Conservation (phyloP, 176 grass and related monocot genomes). For the Oryza punctata region DNA sequence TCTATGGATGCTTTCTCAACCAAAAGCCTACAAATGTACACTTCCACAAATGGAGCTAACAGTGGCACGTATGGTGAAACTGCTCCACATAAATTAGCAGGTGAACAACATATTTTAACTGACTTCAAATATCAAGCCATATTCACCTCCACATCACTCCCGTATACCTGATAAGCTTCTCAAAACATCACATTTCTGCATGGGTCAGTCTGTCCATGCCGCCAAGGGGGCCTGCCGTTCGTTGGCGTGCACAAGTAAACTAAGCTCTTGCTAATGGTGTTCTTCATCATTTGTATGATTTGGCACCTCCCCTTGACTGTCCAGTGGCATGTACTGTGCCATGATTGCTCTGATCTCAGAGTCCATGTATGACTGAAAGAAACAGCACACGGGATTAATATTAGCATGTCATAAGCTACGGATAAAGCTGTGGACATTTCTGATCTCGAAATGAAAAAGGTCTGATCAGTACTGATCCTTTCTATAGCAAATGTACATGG, state of each 20-base stretch:
- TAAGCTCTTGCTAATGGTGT: slow-evolving; percentile 27
- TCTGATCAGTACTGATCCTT: not conserved
- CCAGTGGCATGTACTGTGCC: slow-evolving; percentile 72
- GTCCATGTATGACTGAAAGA: slow-evolving; percentile 74
- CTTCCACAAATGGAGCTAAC: slow-evolving; percentile 24
- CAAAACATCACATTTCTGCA: slow-evolving; percentile 10
- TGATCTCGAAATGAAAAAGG: not conserved
- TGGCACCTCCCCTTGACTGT: slow-evolving; percentile 61
- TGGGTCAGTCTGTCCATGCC: not conserved
- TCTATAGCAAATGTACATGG: not conserved
- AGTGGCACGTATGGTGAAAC: slow-evolving; percentile 27
- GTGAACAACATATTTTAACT: slow-evolving; percentile 8
- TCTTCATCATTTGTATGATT: slow-evolving; percentile 44
- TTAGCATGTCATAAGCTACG: not conserved
- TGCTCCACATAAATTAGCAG: slow-evolving; percentile 28
- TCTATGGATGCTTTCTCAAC: slow-evolving; percentile 15
- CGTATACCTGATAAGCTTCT: not conserved
- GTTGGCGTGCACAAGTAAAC: slow-evolving; percentile 5
- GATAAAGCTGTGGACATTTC: not conserved
- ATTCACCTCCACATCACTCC: not conserved
- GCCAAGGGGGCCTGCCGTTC: not conserved
- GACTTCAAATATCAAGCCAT: slow-evolving; percentile 6
- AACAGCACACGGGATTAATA: not conserved
- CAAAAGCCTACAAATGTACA: slow-evolving; percentile 35
- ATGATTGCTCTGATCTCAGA: slow-evolving; percentile 76